These are phyloP conservation scores for Celoporthe dispersa DNA, from an alignment of 2,329 filamentous ascomycete species.

Conservation along the genomic window DNA sequence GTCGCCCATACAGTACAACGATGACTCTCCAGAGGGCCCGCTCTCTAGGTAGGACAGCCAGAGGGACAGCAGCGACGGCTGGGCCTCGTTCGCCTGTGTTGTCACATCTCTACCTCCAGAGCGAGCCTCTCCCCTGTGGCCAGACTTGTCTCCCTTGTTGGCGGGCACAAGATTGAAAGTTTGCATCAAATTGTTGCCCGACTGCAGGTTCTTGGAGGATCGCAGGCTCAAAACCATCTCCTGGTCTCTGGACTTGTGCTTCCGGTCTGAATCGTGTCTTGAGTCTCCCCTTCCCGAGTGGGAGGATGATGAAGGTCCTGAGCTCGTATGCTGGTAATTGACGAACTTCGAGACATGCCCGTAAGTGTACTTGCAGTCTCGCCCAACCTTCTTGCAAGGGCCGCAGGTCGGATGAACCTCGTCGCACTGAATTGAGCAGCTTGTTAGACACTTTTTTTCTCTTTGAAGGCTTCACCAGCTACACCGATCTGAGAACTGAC, in stretches of 20 bases:
- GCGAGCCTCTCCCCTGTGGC: not conserved
- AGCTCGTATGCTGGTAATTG: not conserved
- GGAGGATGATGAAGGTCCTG: not conserved
- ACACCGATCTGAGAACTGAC: not conserved
- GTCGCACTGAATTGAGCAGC: not conserved
- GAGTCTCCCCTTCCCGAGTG: not conserved
- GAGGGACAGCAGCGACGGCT: not conserved
- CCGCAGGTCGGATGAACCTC: conserved; percentile 1
- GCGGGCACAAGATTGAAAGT: conserved; percentile 1
- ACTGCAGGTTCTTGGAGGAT: not conserved
- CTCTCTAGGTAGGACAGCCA: conserved; percentile 6
- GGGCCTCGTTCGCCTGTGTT: not conserved
- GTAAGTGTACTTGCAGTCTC: conserved; percentile 4
- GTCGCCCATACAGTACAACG: conserved; percentile 3
- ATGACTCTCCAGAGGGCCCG: conserved; percentile 1
- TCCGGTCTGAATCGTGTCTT: not conserved
- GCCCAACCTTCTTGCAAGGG: not conserved
- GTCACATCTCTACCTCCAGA: not conserved
- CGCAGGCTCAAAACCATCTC: conserved; percentile 1
- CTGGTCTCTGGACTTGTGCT: not conserved
- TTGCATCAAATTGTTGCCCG: conserved; percentile 4
- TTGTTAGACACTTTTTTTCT: not conserved
- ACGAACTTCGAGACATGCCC: conserved; percentile 7
- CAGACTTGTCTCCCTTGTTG: conserved; percentile 1
- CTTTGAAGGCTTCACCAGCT: not conserved